Conservation (phyloP, 345 rosid species). For the Camelina sativa region DNA sequence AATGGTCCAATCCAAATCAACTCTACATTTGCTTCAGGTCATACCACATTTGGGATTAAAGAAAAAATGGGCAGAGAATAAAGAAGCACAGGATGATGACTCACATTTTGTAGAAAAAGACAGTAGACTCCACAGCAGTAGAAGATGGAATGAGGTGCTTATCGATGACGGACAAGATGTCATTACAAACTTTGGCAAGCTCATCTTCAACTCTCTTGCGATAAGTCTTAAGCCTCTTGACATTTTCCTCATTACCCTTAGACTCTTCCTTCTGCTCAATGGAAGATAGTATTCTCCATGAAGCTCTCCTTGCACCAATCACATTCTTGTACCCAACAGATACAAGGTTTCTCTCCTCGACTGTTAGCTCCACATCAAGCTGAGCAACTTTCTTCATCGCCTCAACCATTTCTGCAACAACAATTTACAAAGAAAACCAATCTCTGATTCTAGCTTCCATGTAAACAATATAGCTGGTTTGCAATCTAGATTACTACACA, state of each 20-base stretch:
- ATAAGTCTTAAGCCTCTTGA: slow-evolving; percentile 55
- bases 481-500: neutral
- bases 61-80: neutral
- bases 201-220: slow-evolving; percentile 55
- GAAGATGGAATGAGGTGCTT: slow-evolving; percentile 59
- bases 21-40: neutral
- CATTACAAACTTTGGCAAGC: slow-evolving; percentile 53
- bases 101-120: slow-evolving; percentile 63
- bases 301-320: slow-evolving; percentile 69
- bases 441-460: neutral
- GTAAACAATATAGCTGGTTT: neutral
- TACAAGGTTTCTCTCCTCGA: slow-evolving; percentile 69
- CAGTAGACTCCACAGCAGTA: slow-evolving; percentile 52
- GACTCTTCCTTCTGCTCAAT: slow-evolving; percentile 74
- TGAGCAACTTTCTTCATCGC: slow-evolving; percentile 66
- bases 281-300: slow-evolving; percentile 69
- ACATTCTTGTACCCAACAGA: slow-evolving; percentile 79
- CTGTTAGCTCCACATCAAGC: slow-evolving; percentile 56
- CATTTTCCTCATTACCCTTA: slow-evolving; percentile 55
- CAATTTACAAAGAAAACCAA: neutral
- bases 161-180: slow-evolving; percentile 51
- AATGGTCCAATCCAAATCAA: neutral
- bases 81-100: slow-evolving; percentile 8
- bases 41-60: neutral
- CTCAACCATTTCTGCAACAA: slow-evolving; percentile 65